Evolutionary conservation across 805 yeast species (phyloP).

Genomic region (Barnettozyma wickerhamii): DNA sequence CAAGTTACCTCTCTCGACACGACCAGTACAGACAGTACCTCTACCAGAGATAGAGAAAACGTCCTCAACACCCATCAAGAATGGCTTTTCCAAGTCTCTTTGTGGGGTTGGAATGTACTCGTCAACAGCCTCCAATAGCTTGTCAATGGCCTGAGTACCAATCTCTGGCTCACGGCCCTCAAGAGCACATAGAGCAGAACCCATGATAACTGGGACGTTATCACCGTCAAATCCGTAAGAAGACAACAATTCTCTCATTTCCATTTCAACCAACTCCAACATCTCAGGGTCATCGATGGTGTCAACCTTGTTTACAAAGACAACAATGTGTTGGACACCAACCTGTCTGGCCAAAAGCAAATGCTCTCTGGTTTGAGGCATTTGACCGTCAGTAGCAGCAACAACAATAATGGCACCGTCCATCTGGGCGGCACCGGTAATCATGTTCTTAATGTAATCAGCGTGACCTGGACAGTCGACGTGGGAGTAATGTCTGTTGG

Average conservation of each 20-base stretch:
- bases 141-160: constrained; percentile 79
- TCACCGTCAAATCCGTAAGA: constrained; percentile 98
- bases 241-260: constrained; percentile 93
- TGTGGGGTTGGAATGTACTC: constrained; percentile 92
- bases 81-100: constrained; percentile 94
- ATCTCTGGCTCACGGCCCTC: constrained; percentile 87
- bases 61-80: constrained; percentile 96
- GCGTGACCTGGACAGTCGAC: constrained; percentile 99
- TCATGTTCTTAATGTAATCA: constrained; percentile 98
- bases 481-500: constrained; percentile 92
- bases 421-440: constrained; percentile 99
- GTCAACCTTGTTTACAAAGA: constrained; percentile 96
- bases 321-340: constrained; percentile 97
- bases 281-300: constrained; percentile 98
- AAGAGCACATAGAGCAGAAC: constrained; percentile 95
- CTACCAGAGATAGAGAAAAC: constrained; percentile 98
- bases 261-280: constrained; percentile 99
- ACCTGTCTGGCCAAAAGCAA: constrained; percentile 97
- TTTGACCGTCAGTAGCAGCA: constrained; percentile 98
- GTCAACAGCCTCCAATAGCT: constrained; percentile 89
- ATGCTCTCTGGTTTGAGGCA: constrained; percentile 99
- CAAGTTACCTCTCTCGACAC: constrained; percentile 97
- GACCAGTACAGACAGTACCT: constrained; percentile 99
- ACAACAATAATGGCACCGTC: constrained; percentile 99
- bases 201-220: constrained; percentile 96